Percentiles rank a stretch among this genome's conserved stretches.
phyloP scores from a whole-genome alignment of 139 green algal species.

The Chlorella ohadii region DNA sequence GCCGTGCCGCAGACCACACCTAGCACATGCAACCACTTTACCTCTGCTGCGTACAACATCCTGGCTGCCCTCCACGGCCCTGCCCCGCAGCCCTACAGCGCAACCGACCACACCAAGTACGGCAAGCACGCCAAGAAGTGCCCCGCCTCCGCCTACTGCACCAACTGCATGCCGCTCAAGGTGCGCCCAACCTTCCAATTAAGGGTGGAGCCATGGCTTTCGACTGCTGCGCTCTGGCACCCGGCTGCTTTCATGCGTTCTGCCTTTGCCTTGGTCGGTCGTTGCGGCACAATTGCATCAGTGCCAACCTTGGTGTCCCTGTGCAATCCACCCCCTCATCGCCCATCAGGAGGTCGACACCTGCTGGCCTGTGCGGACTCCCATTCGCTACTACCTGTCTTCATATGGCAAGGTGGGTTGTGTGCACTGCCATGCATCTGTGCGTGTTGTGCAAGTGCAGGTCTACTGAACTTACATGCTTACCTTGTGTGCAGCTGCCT shows the following conservation, averaged over 20 bases:
- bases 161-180: constrained; percentile 67
- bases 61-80: too few relatives aligned
- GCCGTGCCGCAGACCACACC: too few relatives aligned
- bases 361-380: constrained; percentile 64
- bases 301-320: not conserved
- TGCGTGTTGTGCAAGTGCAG: too few relatives aligned
- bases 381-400: constrained; percentile 61
- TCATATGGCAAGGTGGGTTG: constrained; percentile 37
- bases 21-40: too few relatives aligned
- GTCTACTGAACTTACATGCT: too few relatives aligned
- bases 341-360: constrained; percentile 40
- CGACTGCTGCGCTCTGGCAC: too few relatives aligned
- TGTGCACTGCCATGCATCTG: not conserved
- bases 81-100: constrained; percentile 48
- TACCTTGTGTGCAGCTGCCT: too few relatives aligned
- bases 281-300: too few relatives aligned
- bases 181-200: not conserved
- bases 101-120: constrained; percentile 64
- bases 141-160: constrained; percentile 54
- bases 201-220: too few relatives aligned
- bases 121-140: constrained; percentile 50
- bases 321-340: not conserved
- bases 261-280: too few relatives aligned
- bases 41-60: too few relatives aligned
- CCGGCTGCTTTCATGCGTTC: too few relatives aligned